Percentiles rank a stretch among this genome's conserved stretches.
Evolutionary conservation across 805 yeast genomes (phyloP).

Genomic region (Ogataea henricii): DNA sequence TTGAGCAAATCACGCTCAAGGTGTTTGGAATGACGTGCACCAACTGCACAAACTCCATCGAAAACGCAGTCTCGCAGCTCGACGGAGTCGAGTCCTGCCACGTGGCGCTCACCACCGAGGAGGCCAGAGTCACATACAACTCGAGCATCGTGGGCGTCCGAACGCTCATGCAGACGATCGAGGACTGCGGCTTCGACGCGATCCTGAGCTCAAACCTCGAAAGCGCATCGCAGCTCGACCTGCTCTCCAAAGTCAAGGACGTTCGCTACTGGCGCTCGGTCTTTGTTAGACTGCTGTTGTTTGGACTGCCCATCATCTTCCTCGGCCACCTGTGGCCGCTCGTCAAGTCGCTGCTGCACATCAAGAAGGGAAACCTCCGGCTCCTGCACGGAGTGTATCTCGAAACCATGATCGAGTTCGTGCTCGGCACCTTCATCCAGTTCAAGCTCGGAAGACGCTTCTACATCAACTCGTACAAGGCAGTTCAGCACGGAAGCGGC

Average conservation of each 20-base stretch:
- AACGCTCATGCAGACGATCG: conserved; percentile 53
- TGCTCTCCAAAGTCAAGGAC: conserved; percentile 71
- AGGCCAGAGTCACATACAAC: conserved; percentile 55
- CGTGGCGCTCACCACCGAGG: conserved; percentile 56
- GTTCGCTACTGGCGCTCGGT: conserved; percentile 67
- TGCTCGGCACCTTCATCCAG: conserved; percentile 61
- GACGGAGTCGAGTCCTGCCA: conserved; percentile 51
- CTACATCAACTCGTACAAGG: conserved; percentile 61
- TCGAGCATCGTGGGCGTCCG: conserved; percentile 61
- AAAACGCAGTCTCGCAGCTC: conserved; percentile 43
- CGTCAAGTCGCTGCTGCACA: conserved; percentile 27
- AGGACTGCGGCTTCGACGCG: conserved; percentile 57
- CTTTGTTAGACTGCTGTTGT: conserved; percentile 50
- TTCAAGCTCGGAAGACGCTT: conserved; percentile 69
- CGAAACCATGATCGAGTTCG: conserved; percentile 62
- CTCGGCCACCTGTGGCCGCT: conserved; percentile 53
- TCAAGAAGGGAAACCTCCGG: conserved; percentile 11
- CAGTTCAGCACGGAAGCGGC: conserved; percentile 68
- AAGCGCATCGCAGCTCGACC: conserved; percentile 65
- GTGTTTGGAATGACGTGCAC: conserved; percentile 66
- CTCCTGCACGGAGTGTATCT: conserved; percentile 59
- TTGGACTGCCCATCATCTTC: conserved; percentile 64
- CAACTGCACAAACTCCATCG: conserved; percentile 52
- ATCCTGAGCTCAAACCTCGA: conserved; percentile 49
- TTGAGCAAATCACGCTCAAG: conserved; percentile 33